Conservation (phyloP, 78 protist genomes). For the Guillardia theta region DNA sequence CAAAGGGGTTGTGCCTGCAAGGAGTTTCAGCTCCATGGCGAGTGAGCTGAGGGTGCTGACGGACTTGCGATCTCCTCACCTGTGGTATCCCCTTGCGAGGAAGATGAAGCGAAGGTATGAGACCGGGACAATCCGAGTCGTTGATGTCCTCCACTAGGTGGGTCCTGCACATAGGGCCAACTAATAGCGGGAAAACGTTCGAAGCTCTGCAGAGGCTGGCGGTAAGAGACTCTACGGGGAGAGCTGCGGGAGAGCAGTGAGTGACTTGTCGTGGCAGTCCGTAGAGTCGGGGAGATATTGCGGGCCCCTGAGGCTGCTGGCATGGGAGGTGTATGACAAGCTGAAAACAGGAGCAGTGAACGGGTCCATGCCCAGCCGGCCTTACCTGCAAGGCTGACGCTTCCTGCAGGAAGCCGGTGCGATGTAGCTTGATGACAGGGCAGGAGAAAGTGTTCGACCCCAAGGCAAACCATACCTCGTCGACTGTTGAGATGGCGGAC, state of each 20-base stretch:
- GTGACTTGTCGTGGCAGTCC: too few species aligned
- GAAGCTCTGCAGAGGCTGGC: constrained; percentile 44
- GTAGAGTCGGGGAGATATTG: too few species aligned
- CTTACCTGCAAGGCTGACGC: neutral
- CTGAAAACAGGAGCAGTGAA: neutral
- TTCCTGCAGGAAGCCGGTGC: neutral
- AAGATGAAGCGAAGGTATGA: neutral
- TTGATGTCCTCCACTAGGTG: neutral
- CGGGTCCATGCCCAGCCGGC: neutral
- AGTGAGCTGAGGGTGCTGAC: neutral
- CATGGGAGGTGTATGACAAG: constrained; percentile 57
- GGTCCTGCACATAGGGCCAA: constrained; percentile 73
- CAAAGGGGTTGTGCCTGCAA: too few species aligned
- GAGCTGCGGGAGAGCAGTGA: neutral
- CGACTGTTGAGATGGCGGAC: constrained; percentile 79
- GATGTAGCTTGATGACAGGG: constrained; percentile 69
- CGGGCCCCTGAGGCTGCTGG: constrained; percentile 71
- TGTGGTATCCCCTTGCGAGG: neutral
- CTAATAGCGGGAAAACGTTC: constrained; percentile 80
- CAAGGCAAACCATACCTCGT: constrained; percentile 47
- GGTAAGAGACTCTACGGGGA: neutral
- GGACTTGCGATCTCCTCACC: neutral
- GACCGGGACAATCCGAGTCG: too few species aligned
- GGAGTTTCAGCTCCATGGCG: too few species aligned
- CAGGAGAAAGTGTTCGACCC: constrained; percentile 46